phyloP scores from a whole-genome alignment of 345 rosid genomes.

The Murraya paniculata region DNA sequence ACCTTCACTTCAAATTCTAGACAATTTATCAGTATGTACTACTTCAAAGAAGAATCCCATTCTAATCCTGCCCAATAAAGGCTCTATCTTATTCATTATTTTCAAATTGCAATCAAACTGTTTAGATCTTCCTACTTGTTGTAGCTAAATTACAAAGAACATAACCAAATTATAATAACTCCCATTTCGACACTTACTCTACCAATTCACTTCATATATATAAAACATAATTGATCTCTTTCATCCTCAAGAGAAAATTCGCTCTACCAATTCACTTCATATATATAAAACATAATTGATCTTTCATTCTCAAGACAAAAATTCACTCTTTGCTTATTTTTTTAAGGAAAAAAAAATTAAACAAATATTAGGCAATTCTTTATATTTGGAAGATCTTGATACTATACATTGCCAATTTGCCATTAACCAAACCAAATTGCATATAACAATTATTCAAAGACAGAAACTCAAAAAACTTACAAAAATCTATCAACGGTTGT shows the following conservation, averaged over 20 bases:
- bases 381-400: not conserved
- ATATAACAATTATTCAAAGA: not conserved
- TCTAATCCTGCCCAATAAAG: not conserved
- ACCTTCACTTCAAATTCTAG: not conserved
- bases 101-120: not conserved
- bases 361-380: not conserved
- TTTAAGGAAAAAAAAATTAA: not conserved
- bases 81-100: not conserved
- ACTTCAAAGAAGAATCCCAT: not conserved
- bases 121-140: not conserved
- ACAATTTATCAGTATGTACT: not conserved
- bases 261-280: not conserved
- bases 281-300: not conserved
- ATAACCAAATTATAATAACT: too few relatives aligned
- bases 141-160: not conserved
- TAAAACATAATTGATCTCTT: not conserved
- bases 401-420: not conserved
- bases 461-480: constrained; percentile 26
- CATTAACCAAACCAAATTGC: not conserved
- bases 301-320: not conserved
- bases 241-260: not conserved
- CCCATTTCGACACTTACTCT: not conserved
- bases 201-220: not conserved
- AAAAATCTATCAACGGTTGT: constrained; percentile 31
- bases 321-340: too few relatives aligned